Percentiles rank a stretch among this genome's conserved stretches.
These are phyloP conservation scores for Skeletonema potamos DNA, from an alignment of 108 stramenopile genomes.

Conservation along the genomic window DNA sequence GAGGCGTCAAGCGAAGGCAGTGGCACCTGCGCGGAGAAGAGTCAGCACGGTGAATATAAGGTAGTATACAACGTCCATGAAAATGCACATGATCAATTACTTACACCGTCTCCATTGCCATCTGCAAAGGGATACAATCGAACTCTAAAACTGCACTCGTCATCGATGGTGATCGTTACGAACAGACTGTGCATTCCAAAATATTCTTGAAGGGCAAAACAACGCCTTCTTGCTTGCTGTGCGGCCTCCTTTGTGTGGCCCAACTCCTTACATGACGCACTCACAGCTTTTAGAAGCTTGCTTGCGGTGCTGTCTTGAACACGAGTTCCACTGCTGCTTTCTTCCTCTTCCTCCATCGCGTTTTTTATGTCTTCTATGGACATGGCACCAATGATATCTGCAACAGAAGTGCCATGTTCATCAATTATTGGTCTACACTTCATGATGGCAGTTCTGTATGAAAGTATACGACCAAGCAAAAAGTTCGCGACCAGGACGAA, in stretches of 20 bases:
- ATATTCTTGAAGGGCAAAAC: constrained; percentile 19
- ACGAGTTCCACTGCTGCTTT: too few relatives aligned
- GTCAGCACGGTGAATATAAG: too few relatives aligned
- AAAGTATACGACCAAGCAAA: not conserved
- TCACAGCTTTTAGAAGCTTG: constrained; percentile 1
- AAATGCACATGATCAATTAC: not conserved
- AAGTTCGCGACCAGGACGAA: not conserved
- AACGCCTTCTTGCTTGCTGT: constrained; percentile 4
- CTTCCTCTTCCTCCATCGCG: too few relatives aligned
- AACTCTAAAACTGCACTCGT: constrained; percentile 22
- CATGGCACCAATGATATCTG: not conserved
- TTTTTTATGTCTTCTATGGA: not conserved
- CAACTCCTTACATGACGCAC: constrained; percentile 15
- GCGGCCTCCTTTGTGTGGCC: constrained; percentile 19
- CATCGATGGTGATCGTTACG: constrained; percentile 6
- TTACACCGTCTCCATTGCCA: constrained; percentile 1
- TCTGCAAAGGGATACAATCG: constrained; percentile 12
- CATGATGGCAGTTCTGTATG: not conserved
- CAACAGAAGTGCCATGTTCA: not conserved
- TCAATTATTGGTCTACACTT: not conserved
- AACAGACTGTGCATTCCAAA: constrained; percentile 29
- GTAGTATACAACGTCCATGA: not conserved
- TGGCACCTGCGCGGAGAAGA: not conserved
- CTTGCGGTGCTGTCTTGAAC: not conserved
- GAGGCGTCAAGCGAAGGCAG: constrained; percentile 5